Evolutionary conservation across 805 yeast species (phyloP), one percentile per base, ranked within the genome.

Genomic region (Metschnikowia koreensis): DNA sequence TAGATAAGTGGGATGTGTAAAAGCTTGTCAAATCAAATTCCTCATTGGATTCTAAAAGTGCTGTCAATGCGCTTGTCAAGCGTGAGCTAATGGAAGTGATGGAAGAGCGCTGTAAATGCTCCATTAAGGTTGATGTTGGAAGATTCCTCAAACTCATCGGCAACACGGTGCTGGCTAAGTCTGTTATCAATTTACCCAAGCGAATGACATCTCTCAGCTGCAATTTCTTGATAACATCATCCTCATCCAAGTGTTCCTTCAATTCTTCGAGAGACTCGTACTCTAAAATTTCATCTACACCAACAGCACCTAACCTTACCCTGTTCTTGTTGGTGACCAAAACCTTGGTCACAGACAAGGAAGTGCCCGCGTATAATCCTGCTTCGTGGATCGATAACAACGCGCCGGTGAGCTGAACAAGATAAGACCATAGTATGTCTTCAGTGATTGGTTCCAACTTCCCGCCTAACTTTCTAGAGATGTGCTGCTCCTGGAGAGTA

Each of bases 331-430:
- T 82, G 1, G 96, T 86, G 1, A 89, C 78, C 38, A 93, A 77
- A 27, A 94, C 80, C 59, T 88, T 89, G 34, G 83, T 79, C 57
- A 85, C 76, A 51, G 86, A 81, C 13, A 88, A 65, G 0, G 81
- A 68, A n/a, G 68, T 56, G 46, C 93, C 80, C 1, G 86, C 86
- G 1, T 84, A 78, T 47, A 93, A 70, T 0, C 81, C 81, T n/a
- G 75, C 71, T 2, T 75, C 71, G 71, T 93, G 97, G 12, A 86
- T 77, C 6, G 80, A 75, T n/a, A 75, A 68, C 26, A 89, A 63
- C 0, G 92, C 97, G 59, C 81, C 79, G 2, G 86, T 74, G 33
- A 94, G 68, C 70, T 94, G 98, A 15, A 84, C 77, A 47, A 87
- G 67, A 60, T 90, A 89, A 34, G 73, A 70, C 97, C 97, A 90